These are phyloP conservation scores for Trichoderma gamsii DNA, from an alignment of 495 filamentous ascomycete species.

Conservation along the genomic window DNA sequence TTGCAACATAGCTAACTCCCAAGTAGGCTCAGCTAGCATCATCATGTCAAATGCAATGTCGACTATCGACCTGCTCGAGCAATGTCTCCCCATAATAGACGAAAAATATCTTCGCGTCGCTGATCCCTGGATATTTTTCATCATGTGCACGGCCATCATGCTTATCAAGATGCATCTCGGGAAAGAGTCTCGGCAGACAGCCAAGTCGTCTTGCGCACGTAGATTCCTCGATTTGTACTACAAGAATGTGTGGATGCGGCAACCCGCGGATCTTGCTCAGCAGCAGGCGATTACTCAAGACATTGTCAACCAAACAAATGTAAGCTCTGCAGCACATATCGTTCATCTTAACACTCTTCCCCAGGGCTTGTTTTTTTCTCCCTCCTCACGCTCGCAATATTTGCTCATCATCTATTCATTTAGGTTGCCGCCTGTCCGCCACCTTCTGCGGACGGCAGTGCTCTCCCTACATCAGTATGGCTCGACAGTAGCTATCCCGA, in stretches of 20 bases:
- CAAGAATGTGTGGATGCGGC: conserved; percentile 21
- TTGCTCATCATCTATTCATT: not conserved
- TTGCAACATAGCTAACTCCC: too few species aligned
- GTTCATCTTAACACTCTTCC: not conserved
- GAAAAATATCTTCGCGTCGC: conserved; percentile 28
- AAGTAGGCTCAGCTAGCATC: conserved; percentile 25
- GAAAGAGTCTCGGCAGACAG: conserved; percentile 26
- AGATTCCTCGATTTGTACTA: conserved; percentile 30
- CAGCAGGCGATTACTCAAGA: not conserved
- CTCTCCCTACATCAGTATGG: not conserved
- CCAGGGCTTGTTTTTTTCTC: not conserved
- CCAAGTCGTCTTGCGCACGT: conserved; percentile 27
- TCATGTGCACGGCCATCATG: conserved; percentile 29
- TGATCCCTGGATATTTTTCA: conserved; percentile 32
- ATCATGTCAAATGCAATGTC: conserved; percentile 27
- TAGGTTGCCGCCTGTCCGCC: not conserved
- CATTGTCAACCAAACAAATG: not conserved
- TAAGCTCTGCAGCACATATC: not conserved
- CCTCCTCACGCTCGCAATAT: not conserved
- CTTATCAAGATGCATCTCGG: conserved; percentile 32
- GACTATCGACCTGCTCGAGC: conserved; percentile 29
- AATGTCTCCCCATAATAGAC: conserved; percentile 30
- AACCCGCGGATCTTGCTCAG: not conserved
- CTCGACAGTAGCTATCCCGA: conserved; percentile 3
- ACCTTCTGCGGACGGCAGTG: not conserved